phyloP scores from a whole-genome alignment of 2,329 filamentous ascomycete genomes.

The Alternaria viburni region DNA sequence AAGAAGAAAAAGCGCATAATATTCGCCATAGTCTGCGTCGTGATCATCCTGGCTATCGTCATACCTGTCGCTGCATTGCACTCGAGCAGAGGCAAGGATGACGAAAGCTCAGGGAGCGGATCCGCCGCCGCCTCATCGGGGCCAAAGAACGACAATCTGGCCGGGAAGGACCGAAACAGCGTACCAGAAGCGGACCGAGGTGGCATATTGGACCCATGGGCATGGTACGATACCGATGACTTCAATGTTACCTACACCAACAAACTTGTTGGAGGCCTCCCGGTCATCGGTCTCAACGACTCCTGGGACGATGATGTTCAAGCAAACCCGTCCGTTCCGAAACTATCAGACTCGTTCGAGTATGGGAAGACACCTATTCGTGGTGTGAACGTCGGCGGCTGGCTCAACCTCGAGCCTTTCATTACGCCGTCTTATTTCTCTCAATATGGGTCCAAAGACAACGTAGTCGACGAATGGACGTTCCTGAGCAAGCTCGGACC shows the following conservation, averaged over 20 bases:
- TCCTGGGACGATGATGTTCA: constrained; percentile 82
- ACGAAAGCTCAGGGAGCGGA: constrained; percentile 29
- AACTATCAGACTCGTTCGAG: constrained; percentile 76
- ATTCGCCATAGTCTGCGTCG: constrained; percentile 44
- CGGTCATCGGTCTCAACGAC: constrained; percentile 85
- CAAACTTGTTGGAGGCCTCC: constrained; percentile 81
- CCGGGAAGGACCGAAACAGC: constrained; percentile 51
- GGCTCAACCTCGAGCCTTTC: constrained; percentile 92
- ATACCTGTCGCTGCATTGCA: constrained; percentile 56
- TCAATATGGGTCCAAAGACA: constrained; percentile 65
- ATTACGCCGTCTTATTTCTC: constrained; percentile 92
- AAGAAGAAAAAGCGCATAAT: constrained; percentile 61
- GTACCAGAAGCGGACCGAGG: constrained; percentile 68
- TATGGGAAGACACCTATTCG: constrained; percentile 82
- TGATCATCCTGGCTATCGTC: constrained; percentile 54
- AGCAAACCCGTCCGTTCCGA: constrained; percentile 80
- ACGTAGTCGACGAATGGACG: constrained; percentile 87
- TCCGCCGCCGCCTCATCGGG: constrained; percentile 25
- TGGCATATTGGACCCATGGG: constrained; percentile 84
- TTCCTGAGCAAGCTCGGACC: constrained; percentile 74
- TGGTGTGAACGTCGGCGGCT: constrained; percentile 91
- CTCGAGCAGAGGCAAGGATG: constrained; percentile 51
- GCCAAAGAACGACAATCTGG: constrained; percentile 55
- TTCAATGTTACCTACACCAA: constrained; percentile 96
- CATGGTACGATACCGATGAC: constrained; percentile 86